These are phyloP conservation scores for Tylopilus intermedius DNA, from an alignment of 768 basidiomycete genomes.

Conservation along the genomic window DNA sequence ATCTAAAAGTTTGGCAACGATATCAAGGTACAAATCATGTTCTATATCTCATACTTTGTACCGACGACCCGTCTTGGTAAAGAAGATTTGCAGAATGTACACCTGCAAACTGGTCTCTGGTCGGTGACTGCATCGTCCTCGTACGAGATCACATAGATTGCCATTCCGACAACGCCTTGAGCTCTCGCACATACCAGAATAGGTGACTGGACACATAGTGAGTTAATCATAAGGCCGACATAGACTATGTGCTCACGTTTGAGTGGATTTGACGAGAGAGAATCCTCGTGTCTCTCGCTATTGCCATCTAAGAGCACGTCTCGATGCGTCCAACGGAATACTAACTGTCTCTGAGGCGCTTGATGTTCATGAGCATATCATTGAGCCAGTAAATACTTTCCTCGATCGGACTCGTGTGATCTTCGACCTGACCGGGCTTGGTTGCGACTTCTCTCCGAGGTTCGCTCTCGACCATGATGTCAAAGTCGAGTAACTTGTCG, in stretches of 20 bases:
- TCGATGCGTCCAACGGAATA: constrained; percentile 10
- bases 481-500: constrained; percentile 91
- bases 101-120: constrained; percentile 65
- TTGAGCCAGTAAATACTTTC: constrained; percentile 93
- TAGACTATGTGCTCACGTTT: constrained; percentile 48
- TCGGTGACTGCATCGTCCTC: constrained; percentile 8
- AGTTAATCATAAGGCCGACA: neutral
- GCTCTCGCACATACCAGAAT: constrained; percentile 93
- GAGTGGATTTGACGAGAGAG: constrained; percentile 84
- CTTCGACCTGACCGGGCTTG: constrained; percentile 81
- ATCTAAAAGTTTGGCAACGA: constrained; percentile 1
- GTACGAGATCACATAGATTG: constrained; percentile 54
- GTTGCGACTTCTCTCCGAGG: constrained; percentile 86
- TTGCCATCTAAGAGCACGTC: constrained; percentile 1
- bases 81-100: constrained; percentile 92
- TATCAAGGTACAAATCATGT: constrained; percentile 7
- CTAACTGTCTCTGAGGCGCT: constrained; percentile 91
- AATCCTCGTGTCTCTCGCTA: constrained; percentile 93
- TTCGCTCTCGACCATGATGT: constrained; percentile 98
- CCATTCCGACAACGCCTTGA: constrained; percentile 78
- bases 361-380: constrained; percentile 82
- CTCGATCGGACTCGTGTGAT: constrained; percentile 90
- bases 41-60: constrained; percentile 67
- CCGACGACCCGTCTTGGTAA: constrained; percentile 85
- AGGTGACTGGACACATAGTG: constrained; percentile 52